These are phyloP conservation scores for Whalleya microplaca DNA, from an alignment of 2,329 filamentous ascomycete species.

Conservation along the genomic window DNA sequence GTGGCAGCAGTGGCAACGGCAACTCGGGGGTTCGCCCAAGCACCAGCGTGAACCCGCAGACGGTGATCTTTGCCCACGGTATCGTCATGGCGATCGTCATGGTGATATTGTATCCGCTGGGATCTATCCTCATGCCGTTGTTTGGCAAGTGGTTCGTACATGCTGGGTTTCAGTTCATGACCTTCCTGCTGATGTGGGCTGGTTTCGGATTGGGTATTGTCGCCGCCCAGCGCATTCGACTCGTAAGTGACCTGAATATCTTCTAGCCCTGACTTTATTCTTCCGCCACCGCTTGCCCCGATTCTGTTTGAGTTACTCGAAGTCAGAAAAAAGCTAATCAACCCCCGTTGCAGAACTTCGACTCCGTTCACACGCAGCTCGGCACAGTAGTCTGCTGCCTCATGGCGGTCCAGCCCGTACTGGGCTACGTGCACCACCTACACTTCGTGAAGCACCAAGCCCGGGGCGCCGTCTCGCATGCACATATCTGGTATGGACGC, in stretches of 20 bases:
- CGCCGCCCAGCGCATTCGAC: slow-evolving; percentile 39
- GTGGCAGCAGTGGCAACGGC: slow-evolving; percentile 6
- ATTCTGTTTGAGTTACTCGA: slow-evolving; percentile 20
- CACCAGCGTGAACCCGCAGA: slow-evolving; percentile 12
- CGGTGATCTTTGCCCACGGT: slow-evolving; percentile 52
- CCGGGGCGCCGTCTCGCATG: slow-evolving; percentile 56
- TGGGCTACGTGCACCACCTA: slow-evolving; percentile 62
- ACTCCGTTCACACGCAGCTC: slow-evolving; percentile 56
- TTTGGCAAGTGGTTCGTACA: slow-evolving; percentile 62
- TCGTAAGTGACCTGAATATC: slow-evolving; percentile 27
- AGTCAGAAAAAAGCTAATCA: slow-evolving; percentile 1
- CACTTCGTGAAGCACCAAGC: slow-evolving; percentile 51
- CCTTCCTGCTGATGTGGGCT: slow-evolving; percentile 60
- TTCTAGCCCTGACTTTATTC: background rate
- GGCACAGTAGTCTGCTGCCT: slow-evolving; percentile 59
- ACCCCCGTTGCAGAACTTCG: slow-evolving; percentile 50
- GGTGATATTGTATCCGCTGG: slow-evolving; percentile 61
- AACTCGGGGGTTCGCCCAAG: slow-evolving; percentile 18
- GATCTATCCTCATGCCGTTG: slow-evolving; percentile 63
- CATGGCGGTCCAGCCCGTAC: slow-evolving; percentile 60
- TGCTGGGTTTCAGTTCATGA: slow-evolving; percentile 56
- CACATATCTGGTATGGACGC: slow-evolving; percentile 67
- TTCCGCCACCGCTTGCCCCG: background rate
- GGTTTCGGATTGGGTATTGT: slow-evolving; percentile 60
- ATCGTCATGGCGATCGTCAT: slow-evolving; percentile 65